These are phyloP conservation scores for Botrytis sinoallii DNA, from an alignment of 2,329 filamentous ascomycete species.

Conservation along the genomic window DNA sequence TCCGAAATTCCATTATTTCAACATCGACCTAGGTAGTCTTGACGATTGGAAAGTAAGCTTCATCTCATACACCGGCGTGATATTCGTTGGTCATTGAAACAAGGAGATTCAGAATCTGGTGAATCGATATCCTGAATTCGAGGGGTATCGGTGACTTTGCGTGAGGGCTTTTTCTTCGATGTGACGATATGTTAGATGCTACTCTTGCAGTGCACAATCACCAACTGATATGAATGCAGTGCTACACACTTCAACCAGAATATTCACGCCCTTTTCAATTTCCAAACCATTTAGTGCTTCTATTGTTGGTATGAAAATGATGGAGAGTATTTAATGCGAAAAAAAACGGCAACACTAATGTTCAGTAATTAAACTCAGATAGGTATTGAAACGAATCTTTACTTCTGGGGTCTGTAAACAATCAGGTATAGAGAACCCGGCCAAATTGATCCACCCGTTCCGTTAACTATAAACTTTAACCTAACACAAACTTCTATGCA, in stretches of 20 bases:
- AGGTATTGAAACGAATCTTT: no score
- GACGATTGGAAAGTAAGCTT: background rate
- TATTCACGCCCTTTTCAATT: background rate
- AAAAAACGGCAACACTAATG: background rate
- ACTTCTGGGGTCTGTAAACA: background rate
- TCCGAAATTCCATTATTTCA: background rate
- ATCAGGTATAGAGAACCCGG: background rate
- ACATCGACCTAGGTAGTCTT: background rate
- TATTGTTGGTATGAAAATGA: background rate
- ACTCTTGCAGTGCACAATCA: background rate
- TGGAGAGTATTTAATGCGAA: background rate
- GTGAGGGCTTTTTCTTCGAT: background rate
- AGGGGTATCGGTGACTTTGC: background rate
- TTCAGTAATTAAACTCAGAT: background rate
- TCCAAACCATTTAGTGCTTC: background rate
- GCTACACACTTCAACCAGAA: background rate
- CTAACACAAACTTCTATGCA: background rate
- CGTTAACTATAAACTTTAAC: background rate
- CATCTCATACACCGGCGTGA: background rate
- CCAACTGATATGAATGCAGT: background rate
- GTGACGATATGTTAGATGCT: background rate
- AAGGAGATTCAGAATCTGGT: background rate
- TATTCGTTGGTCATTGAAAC: background rate
- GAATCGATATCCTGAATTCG: background rate
- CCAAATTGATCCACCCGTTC: background rate